Evolutionary conservation across 1,284 basidiomycete species (phyloP), one percentile per base, ranked within the genome.

Genomic region (Ustilago sp.): DNA sequence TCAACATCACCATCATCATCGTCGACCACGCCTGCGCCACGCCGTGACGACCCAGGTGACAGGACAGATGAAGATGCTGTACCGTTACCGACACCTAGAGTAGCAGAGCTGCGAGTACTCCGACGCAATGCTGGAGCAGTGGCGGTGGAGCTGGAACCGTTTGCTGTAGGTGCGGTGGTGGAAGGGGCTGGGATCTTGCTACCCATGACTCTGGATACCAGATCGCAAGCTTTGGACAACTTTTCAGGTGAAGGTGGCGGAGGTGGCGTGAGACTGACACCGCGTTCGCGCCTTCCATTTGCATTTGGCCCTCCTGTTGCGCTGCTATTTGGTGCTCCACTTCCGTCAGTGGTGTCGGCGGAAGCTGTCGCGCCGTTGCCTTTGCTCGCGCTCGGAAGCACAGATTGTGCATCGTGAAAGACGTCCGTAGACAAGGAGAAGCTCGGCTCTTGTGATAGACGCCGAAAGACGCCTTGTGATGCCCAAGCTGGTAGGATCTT

Each of bases 231-330:
- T 54, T 62, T 63, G 19, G 51, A 47, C 2, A 71, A 68, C 65
- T 67, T 69, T 35, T 64, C 77, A 0, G 60, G 57, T 8, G 68
- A 75, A 6, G 58, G 57, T 8, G 58, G 54, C 1, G 73, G 73
- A 12, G 73, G 73, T 7, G 73, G 73, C 8, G 73, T 75, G 9
- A 75, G 59, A 38, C 73, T 75, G 15, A 55, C 64, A 8, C 59
- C 52, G 23, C 52, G 12, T 54, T n/a, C 52, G 36, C 11, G n/a
- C 35, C 9, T 38, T 35, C 19, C 32, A 12, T 57, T 45, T 12
- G n/a, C n/a, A 28, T 50, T 59, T 11, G 38, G 31, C 47, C 59
- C 59, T 23, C 36, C 28, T 4, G n/a, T n/a, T 13, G 35, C 8
- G n/a, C 23, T 35, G n/a, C 23, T 36, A 15, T 23, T 50, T 23